Base-by-base conservation (phyloP, 495 filamentous ascomycete species). In the Sphaerosporella brunnea region DNA sequence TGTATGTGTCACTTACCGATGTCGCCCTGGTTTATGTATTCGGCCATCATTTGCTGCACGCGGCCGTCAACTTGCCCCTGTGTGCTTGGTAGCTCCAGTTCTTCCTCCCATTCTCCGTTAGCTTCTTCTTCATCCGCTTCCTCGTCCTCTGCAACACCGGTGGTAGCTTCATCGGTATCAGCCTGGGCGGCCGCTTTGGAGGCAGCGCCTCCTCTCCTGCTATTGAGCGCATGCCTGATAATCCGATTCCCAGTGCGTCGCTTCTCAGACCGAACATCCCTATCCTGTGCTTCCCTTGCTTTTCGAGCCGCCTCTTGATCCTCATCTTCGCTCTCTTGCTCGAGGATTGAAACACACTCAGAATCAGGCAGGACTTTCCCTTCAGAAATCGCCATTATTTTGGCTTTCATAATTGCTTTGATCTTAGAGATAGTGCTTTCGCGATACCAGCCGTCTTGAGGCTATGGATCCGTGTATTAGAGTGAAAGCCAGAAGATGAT, bases 341-440 rank as follows among this genome's bases (percentile, higher is more conserved):
- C 62, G 53, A 51, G 63, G 62, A 24, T 65, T 59, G 49, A 73
- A 65, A 25, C 70, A 69, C 36, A 70, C 56, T 60, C 56, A 8
- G 52, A 46, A 11, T 62, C 55, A 0, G 67, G 61, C 8, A 62
- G 56, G 8, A 49, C 36, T 1, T 61, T 54, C 3, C 69, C 70
- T 11, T 67, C 60, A 1, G 66, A 49, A 4, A 80, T 41, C 1
- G 63, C 55, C 7, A 61, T 56, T 48, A 92, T 78, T 63, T 92
- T 96, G 37, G 74, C 70, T 45, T 80, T 79, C 82, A 95, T 87
- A 53, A 93, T 75, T 4, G 79, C 74, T 56, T 83, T 82, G 41
- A 77, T 74, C 55, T 93, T 93, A 1, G 76, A 73, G 65, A 82
- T 72, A 2, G 80, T 77, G 5, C 84, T 85, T 42, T 75, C 77